Evolutionary conservation across 75 land plant species (phyloP), one percentile per base, ranked within the genome.

Genomic region (Selaginella tamariscina): DNA sequence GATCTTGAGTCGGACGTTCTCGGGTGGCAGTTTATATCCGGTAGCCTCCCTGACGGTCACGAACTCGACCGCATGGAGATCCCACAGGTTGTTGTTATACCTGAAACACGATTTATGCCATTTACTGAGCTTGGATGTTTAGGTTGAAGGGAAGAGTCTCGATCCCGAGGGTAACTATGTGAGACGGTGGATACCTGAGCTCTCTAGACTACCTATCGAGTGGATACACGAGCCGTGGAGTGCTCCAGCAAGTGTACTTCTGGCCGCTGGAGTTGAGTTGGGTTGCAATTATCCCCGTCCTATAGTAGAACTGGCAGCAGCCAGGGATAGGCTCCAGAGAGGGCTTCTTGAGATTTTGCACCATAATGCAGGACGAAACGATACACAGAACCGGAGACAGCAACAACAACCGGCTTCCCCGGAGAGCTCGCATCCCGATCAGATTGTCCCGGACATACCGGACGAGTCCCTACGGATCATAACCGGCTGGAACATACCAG

Each of bases 21-120:
- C 70, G 94, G 94, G 20, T 92, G 94, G 97, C 89, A 92, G 70
- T 92, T 88, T 69, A 86, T 92, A 27, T 86, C 86, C 24, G 89
- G 93, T 0, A 82, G 76, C 30, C 64, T 92, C 27, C 97, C 93
- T 18, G 97, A 92, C 78, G 92, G 93, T 26, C 89, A 82, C 64
- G 89, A 92, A 33, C 76, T 88, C 39, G 89, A 85, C 23, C 84
- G 92, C 8, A 75, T 91, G 9, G 88, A 88, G 56, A 87, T 80
- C 72, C 96, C 96, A 31, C 82, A 91, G 87, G 86, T 86, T 5
- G n/a, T n/a, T n/a, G n/a, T n/a, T n/a, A n/a, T n/a, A n/a, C n/a
- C n/a, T n/a, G n/a, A n/a, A n/a, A n/a, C n/a, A n/a, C n/a, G n/a
- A n/a, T n/a, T n/a, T n/a, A n/a, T n/a, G n/a, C n/a, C n/a, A n/a